Percentiles rank a stretch among this genome's conserved stretches.
Evolutionary conservation across 2,329 filamentous ascomycete genomes (phyloP).

Genomic region (Xylaria sp.): DNA sequence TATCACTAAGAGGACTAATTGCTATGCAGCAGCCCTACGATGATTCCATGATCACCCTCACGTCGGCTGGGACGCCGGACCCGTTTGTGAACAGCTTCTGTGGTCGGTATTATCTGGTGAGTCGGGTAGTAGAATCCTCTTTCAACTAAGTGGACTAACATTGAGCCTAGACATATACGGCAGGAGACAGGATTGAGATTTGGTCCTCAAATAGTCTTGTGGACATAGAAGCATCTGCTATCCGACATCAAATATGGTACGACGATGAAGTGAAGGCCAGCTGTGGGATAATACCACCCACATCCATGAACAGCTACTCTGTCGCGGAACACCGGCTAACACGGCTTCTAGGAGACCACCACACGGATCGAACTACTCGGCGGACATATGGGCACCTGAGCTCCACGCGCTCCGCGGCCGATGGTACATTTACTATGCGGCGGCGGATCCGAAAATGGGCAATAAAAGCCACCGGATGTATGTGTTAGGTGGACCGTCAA

Average conservation of each 20-base stretch:
- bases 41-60: conserved; percentile 48
- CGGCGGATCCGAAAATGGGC: conserved; percentile 46
- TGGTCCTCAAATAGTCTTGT: conserved; percentile 47
- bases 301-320: no score
- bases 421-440: conserved; percentile 52
- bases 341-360: conserved; percentile 45
- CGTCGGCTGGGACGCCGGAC: conserved; percentile 48
- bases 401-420: conserved; percentile 48
- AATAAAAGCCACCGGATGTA: conserved; percentile 51
- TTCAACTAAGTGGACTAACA: conserved; percentile 23
- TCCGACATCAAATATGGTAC: conserved; percentile 49
- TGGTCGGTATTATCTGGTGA: conserved; percentile 47
- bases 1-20: conserved; percentile 33
- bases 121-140: background rate
- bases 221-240: conserved; percentile 45
- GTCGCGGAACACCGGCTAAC: background rate
- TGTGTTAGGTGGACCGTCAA: conserved; percentile 48
- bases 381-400: conserved; percentile 51
- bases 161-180: conserved; percentile 48
- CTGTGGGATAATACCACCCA: background rate
- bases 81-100: conserved; percentile 46
- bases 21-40: conserved; percentile 44
- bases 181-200: conserved; percentile 50
- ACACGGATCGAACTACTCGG: conserved; percentile 47
- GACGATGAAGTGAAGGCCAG: conserved; percentile 7